Evolutionary conservation across 371 early-diverging fungal genomes (phyloP).

Genomic region (Mucor sp.): DNA sequence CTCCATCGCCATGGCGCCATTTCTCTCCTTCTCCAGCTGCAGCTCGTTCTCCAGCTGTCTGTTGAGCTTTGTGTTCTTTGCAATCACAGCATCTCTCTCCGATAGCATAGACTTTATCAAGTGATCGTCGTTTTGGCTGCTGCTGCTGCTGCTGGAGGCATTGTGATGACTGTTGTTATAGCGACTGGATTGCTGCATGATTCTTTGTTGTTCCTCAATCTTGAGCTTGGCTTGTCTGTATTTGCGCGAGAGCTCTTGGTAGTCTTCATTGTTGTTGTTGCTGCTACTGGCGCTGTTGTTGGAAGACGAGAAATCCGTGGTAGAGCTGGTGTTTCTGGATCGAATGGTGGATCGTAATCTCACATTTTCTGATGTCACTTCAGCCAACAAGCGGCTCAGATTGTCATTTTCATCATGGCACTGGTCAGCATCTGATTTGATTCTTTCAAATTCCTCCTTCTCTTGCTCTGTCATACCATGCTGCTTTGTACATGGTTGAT

Average conservation of each 20-base stretch:
- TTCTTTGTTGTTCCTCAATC: slow-evolving; percentile 38
- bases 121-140: not conserved
- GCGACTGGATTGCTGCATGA: slow-evolving; percentile 16
- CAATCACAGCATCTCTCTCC: not conserved
- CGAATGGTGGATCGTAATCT: slow-evolving; percentile 27
- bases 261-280: slow-evolving; percentile 3
- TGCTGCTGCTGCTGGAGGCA: too few species aligned
- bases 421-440: slow-evolving; percentile 32
- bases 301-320: not conserved
- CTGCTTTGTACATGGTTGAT: slow-evolving; percentile 47
- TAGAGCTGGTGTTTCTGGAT: slow-evolving; percentile 13
- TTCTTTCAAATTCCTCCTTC: slow-evolving; percentile 42
- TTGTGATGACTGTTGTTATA: slow-evolving; percentile 11
- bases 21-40: slow-evolving; percentile 27
- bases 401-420: slow-evolving; percentile 43
- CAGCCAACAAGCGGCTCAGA: slow-evolving; percentile 32
- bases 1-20: slow-evolving; percentile 30
- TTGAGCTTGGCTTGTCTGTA: slow-evolving; percentile 34
- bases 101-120: not conserved
- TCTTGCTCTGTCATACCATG: slow-evolving; percentile 62
- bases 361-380: slow-evolving; percentile 40
- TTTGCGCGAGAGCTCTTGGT: slow-evolving; percentile 6
- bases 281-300: not conserved
- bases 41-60: slow-evolving; percentile 19
- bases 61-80: not conserved